These are phyloP conservation scores for Cladosporium oxysporum DNA, from an alignment of 2,329 filamentous ascomycete genomes.

Conservation along the genomic window DNA sequence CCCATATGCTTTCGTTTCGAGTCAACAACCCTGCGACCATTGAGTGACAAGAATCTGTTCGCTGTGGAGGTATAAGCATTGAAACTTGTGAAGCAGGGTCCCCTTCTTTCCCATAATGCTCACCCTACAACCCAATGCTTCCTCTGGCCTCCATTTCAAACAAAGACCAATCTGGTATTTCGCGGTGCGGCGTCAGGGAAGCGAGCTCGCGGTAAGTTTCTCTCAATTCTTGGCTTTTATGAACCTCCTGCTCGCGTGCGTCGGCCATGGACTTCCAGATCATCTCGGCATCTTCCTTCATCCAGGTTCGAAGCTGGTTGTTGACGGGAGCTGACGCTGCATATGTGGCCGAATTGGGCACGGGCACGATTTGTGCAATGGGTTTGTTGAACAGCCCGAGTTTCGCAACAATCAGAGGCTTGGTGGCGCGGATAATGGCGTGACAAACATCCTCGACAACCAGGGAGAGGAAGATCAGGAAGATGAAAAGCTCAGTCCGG, in stretches of 20 bases:
- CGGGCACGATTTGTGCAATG: neutral
- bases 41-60: neutral
- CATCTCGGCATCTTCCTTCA: neutral
- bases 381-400: neutral
- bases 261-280: conserved; percentile 3
- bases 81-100: too few species aligned
- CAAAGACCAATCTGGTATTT: neutral
- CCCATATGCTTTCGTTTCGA: neutral
- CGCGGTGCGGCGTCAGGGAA: neutral
- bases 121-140: neutral
- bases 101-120: neutral
- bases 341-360: neutral
- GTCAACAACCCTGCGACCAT: neutral
- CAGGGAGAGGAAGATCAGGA: neutral
- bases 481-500: neutral
- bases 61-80: neutral
- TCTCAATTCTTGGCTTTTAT: neutral
- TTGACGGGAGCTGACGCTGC: neutral
- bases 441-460: neutral
- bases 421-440: neutral
- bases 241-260: neutral
- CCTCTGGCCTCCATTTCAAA: neutral
- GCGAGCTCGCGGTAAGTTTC: neutral
- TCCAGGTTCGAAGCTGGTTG: neutral
- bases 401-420: neutral